Evolutionary conservation across 148 eudicot genomes (phyloP).

Genomic region (Fagopyrum homotropicum): DNA sequence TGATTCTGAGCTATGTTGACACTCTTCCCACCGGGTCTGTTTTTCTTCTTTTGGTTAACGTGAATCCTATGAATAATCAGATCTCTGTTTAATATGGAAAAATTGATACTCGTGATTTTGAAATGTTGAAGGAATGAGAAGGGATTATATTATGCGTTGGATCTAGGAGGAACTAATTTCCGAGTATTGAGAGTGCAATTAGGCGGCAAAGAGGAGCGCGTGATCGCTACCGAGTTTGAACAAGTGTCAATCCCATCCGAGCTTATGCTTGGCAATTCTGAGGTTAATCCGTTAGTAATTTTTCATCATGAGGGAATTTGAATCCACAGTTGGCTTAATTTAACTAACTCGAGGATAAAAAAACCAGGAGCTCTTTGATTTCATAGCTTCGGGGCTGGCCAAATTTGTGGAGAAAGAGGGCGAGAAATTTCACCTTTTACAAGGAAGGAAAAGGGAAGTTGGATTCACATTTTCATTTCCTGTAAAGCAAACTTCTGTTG

Average conservation of each 20-base stretch:
- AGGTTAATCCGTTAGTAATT: slow-evolving; percentile 27
- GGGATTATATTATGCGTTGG: slow-evolving; percentile 73
- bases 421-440: slow-evolving; percentile 31
- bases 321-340: neutral
- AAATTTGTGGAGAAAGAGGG: slow-evolving; percentile 50
- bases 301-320: neutral
- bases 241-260: slow-evolving; percentile 67
- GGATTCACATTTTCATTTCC: slow-evolving; percentile 90
- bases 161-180: slow-evolving; percentile 83
- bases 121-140: slow-evolving; percentile 51
- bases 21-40: slow-evolving; percentile 63
- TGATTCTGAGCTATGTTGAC: slow-evolving; percentile 67
- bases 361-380: slow-evolving; percentile 63
- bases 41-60: neutral
- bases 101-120: neutral
- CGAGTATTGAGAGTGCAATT: slow-evolving; percentile 68
- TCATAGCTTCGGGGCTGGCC: slow-evolving; percentile 55
- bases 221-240: slow-evolving; percentile 50
- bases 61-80: neutral
- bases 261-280: slow-evolving; percentile 65
- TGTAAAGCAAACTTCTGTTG: slow-evolving; percentile 68
- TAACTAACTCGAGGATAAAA: neutral
- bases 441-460: slow-evolving; percentile 52
- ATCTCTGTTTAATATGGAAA: neutral
- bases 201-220: slow-evolving; percentile 60